Evolutionary conservation across 73 alveolate genomes (phyloP).

Genomic region (Paramecium sonneborni): DNA sequence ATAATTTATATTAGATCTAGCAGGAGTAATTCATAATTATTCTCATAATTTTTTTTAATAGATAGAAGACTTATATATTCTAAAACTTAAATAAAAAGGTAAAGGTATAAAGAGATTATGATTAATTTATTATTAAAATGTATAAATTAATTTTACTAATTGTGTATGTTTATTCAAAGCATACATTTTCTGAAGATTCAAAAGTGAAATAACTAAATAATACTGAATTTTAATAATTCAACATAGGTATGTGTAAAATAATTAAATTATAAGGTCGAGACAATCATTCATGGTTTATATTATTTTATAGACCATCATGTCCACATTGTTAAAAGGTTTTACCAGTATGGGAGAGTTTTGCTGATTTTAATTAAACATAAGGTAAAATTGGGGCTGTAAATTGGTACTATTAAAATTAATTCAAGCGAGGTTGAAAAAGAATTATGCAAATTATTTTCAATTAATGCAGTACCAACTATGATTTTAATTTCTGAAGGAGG

Average conservation of each 20-base stretch:
- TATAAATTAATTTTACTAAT: neutral
- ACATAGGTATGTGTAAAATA: neutral
- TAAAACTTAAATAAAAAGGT: neutral
- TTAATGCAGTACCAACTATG: slow-evolving; percentile 21
- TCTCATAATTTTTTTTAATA: slow-evolving; percentile 10
- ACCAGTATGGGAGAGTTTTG: slow-evolving; percentile 31
- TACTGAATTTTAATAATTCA: neutral
- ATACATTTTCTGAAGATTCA: neutral
- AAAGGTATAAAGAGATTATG: neutral
- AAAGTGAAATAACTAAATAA: neutral
- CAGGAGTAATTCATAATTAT: slow-evolving; percentile 33
- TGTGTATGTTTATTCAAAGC: neutral
- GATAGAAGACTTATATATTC: neutral
- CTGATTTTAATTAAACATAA: neutral
- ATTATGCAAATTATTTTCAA: neutral
- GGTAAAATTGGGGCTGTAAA: slow-evolving; percentile 36
- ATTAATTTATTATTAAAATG: neutral
- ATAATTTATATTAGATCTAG: slow-evolving; percentile 34
- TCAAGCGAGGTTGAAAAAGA: neutral
- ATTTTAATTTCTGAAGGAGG: slow-evolving; percentile 3
- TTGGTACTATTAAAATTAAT: neutral
- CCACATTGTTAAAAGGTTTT: slow-evolving; percentile 45
- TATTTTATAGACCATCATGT: slow-evolving; percentile 41
- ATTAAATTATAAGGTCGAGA: neutral
- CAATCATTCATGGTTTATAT: slow-evolving; percentile 33